Percentiles rank a stretch among this genome's conserved stretches.
Evolutionary conservation across 192 early-diverging fungal species (phyloP).

Genomic region (Gryganskiella cystojenkinii): DNA sequence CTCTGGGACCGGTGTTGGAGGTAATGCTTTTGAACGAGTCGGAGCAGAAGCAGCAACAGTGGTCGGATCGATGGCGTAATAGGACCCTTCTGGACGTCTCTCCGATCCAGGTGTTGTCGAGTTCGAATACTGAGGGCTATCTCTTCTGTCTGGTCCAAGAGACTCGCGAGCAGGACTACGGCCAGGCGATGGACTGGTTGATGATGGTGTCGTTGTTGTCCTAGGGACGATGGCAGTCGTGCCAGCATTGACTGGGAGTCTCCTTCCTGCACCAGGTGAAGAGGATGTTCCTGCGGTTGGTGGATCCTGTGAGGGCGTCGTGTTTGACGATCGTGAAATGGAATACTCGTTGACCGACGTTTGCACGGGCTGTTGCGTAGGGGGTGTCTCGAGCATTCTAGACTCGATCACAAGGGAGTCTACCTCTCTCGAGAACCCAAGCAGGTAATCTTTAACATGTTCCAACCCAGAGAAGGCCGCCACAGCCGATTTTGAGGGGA

Average conservation of each 20-base stretch:
- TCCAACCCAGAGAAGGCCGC: constrained; percentile 61
- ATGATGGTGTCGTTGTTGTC: background rate
- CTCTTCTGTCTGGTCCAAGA: too few species aligned
- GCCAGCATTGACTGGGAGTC: constrained; percentile 20
- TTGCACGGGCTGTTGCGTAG: background rate
- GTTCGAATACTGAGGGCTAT: too few species aligned
- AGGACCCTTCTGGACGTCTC: too few species aligned
- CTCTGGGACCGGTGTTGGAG: background rate
- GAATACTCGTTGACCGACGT: background rate
- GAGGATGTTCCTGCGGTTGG: background rate
- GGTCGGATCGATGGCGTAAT: too few species aligned
- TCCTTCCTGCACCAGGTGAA: background rate
- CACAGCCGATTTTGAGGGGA: constrained; percentile 44
- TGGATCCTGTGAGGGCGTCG: background rate
- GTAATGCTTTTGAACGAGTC: too few species aligned
- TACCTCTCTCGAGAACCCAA: constrained; percentile 56
- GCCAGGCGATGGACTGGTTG: too few species aligned
- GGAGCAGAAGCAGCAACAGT: too few species aligned
- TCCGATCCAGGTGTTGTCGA: too few species aligned
- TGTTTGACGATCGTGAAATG: background rate
- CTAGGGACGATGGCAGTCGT: too few species aligned
- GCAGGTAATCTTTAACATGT: constrained; percentile 63
- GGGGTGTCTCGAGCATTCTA: constrained; percentile 14
- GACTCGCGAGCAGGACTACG: too few species aligned
- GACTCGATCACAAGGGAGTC: constrained; percentile 51